Evolutionary conservation across 78 protist species (phyloP), one percentile per base, ranked within the genome.

Genomic region (Andalucia godoyi): DNA sequence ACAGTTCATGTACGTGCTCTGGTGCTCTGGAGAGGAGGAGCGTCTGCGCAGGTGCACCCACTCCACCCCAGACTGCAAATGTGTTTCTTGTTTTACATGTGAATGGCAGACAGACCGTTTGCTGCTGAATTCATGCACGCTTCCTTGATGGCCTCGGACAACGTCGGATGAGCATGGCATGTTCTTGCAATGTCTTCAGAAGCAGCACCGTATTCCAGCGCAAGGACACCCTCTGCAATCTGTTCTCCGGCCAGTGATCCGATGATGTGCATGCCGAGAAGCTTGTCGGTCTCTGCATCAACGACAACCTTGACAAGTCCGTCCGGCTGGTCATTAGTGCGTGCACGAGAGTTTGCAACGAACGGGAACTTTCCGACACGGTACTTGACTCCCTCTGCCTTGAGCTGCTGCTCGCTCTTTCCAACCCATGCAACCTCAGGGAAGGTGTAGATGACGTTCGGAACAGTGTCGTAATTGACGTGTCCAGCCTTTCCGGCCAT

Each of bases 341-440:
- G 60, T 27, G 99, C 99, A 36, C 99, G 77, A n/a, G 84, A 54
- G 93, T 95, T 95, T 58, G 97, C 99, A 33, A 38, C 25, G 81
- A 93, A 85, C 55, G 93, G 97, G 94, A 97, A 97, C 64, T 37
- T 72, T 40, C 99, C 99, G 21, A 72, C 77, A 18, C 50, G 52
- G 77, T 75, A 88, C 57, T 72, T 77, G 61, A 80, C 41, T 15
- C 88, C 88, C 10, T 52, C 88, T 33, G 32, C 89, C 80, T 76
- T 83, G 72, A 88, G 80, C 69, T 92, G 84, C 74, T 94, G 95
- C 79, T 95, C 99, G 21, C 80, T 95, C 84, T 83, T 72, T 42
- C 99, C 99, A 5, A 97, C 98, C 80, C 87, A 76, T 6, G 98
- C 98, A 8, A 97, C 95, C 81, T 96, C 99, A 10, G 99, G 99